Evolutionary conservation across 257 asterid genomes (phyloP).

Genomic region (Solanum ahanhuiri): DNA sequence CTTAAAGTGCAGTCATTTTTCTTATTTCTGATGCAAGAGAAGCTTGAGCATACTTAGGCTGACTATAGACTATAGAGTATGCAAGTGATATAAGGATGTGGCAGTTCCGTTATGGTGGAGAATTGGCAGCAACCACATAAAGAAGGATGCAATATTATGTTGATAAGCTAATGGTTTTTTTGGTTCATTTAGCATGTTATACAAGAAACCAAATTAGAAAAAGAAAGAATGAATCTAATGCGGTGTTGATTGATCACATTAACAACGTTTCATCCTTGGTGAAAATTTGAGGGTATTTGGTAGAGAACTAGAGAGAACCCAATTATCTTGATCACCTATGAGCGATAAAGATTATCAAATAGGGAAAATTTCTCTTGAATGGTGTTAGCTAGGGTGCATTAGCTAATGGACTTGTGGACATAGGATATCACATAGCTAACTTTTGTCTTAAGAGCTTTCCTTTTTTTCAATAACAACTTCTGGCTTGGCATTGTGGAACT

Average conservation of each 20-base stretch:
- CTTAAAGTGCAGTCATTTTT: background rate
- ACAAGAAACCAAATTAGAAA: background rate
- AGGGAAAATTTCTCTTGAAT: background rate
- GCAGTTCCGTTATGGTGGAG: background rate
- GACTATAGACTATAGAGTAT: background rate
- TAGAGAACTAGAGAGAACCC: background rate
- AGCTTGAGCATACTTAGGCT: background rate
- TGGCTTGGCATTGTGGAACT: background rate
- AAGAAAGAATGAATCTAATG: background rate
- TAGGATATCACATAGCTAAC: background rate
- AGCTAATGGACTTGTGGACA: background rate
- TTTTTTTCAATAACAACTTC: background rate
- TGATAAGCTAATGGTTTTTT: background rate
- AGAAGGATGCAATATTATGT: background rate
- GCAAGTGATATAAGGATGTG: background rate
- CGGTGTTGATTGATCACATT: background rate
- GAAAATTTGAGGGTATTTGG: background rate
- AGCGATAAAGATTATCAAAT: background rate
- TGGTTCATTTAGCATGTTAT: background rate
- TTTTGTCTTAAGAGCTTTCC: background rate
- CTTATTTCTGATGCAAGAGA: background rate
- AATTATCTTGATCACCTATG: background rate
- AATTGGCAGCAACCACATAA: background rate
- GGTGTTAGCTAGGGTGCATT: background rate
- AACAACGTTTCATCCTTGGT: background rate